Evolutionary conservation across 371 early-diverging fungal species (phyloP).

Genomic region (Mortierella sp.): DNA sequence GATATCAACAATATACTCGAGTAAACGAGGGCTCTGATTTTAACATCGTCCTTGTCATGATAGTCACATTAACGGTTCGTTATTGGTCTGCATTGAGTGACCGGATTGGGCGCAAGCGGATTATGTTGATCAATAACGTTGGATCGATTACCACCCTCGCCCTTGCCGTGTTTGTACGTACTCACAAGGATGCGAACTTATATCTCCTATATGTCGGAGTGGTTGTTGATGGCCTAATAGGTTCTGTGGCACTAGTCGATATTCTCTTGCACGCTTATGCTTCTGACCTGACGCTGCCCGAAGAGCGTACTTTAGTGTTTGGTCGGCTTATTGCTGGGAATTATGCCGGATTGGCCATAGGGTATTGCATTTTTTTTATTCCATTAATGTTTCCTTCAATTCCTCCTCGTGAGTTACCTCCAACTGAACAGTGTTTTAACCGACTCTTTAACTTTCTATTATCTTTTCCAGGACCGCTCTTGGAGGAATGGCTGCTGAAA

Average conservation of each 20-base stretch:
- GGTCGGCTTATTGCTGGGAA: conserved; percentile 28
- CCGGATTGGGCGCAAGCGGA: conserved; percentile 27
- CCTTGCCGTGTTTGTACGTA: conserved; percentile 16
- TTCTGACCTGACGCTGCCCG: conserved; percentile 26
- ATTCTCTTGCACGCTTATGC: conserved; percentile 33
- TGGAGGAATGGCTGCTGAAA: conserved; percentile 15
- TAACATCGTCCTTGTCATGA: not conserved
- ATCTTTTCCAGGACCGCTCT: conserved; percentile 13
- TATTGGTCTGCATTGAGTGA: conserved; percentile 37
- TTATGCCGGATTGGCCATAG: conserved; percentile 38
- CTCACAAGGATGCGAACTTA: conserved; percentile 19
- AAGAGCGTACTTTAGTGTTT: conserved; percentile 43
- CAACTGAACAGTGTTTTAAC: too few relatives aligned
- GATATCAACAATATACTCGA: not conserved
- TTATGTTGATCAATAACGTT: conserved; percentile 13
- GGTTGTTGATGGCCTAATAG: conserved; percentile 27
- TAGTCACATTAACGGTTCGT: conserved; percentile 33
- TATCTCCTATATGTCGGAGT: conserved; percentile 22
- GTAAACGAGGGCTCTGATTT: not conserved
- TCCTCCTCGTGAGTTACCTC: not conserved
- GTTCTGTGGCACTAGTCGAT: conserved; percentile 12
- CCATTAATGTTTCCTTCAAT: too few relatives aligned
- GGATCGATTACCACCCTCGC: not conserved
- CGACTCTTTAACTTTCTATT: not conserved
- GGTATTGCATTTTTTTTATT: conserved; percentile 11